Conservation (phyloP, 306 rosid species). For the Cucumis sativus region DNA sequence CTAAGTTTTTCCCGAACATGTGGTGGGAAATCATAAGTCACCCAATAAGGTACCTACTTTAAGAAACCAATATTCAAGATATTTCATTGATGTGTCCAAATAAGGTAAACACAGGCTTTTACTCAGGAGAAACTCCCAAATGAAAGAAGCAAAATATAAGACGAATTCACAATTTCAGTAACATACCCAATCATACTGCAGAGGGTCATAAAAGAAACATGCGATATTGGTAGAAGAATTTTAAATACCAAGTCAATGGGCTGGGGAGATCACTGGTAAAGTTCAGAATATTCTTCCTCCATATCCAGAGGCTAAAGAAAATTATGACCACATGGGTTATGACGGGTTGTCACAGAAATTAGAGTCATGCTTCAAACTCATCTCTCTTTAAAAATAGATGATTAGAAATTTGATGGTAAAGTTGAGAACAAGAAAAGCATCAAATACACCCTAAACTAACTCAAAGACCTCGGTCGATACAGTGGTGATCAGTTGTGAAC, state of each 20-base stretch:
- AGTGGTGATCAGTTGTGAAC: neutral
- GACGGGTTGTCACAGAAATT: neutral
- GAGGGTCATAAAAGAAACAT: neutral
- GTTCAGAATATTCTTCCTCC: neutral
- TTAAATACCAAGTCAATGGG: neutral
- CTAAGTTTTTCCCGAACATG: slow-evolving; percentile 53
- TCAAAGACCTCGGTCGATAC: neutral
- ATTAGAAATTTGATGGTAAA: neutral
- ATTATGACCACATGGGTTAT: neutral
- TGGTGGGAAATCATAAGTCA: slow-evolving; percentile 91
- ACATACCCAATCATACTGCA: neutral
- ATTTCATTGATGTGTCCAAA: neutral
- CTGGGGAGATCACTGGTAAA: neutral
- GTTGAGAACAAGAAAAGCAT: slow-evolving; percentile 4
- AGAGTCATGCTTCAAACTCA: neutral
- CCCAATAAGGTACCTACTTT: slow-evolving; percentile 69
- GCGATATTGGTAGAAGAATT: neutral
- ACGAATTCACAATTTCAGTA: neutral
- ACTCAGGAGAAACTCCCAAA: neutral
- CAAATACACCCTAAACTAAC: neutral
- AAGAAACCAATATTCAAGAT: slow-evolving; percentile 1
- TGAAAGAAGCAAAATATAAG: neutral
- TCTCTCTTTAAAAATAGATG: neutral
- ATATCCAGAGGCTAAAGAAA: neutral
- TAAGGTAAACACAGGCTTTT: neutral